Base-by-base conservation (phyloP, 768 basidiomycete genomes). In the Tricholoma saponaceum region DNA sequence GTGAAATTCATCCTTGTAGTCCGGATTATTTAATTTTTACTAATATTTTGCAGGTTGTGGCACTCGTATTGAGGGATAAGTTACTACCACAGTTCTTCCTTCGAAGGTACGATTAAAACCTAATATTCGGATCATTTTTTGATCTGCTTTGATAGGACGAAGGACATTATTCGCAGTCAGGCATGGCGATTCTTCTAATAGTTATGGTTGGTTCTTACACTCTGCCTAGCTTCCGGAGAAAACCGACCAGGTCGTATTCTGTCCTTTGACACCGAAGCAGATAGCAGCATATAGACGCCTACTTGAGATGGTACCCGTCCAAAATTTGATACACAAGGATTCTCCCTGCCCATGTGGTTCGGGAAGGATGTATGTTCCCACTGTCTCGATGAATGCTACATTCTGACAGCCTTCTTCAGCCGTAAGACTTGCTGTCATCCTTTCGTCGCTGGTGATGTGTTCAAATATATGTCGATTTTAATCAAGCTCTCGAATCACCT, bases 401-500 rank as follows among this genome's bases (percentile, higher is more conserved):
- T 22, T 3, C 41, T 56, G 47, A 56, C 67, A 28, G 66, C 30
- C 2, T 10, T 20, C 9, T 54, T 50, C 57, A 83, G 81, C 35
- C 74, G 73, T 49, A 78, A 75, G 56, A 60, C 60, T 26, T 79
- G 82, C 47, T 80, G 79, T 57, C 67, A 74, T 54, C 68, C 70
- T 0, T 76, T 72, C 64, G 83, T 83, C 51, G 76, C 86, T 2
- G 84, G 83, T 33, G 79, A 86, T 35, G 76, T 95, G 5, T 85
- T 96, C 70, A 85, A 83, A 66, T 90, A 83, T 64, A 89, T 90
- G 76, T 83, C 84, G 1, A 79, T 92, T n/a, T 74, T 95, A 52
- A 89, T 92, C 71, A 92, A 92, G 69, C 74, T 95, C 5, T 90
- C 91, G 8, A 95, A 98, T 67, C 95, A 97, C 68, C 79, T 96